Evolutionary conservation across 306 rosid genomes (phyloP).

Genomic region (Sphenostylis stenocarpa): DNA sequence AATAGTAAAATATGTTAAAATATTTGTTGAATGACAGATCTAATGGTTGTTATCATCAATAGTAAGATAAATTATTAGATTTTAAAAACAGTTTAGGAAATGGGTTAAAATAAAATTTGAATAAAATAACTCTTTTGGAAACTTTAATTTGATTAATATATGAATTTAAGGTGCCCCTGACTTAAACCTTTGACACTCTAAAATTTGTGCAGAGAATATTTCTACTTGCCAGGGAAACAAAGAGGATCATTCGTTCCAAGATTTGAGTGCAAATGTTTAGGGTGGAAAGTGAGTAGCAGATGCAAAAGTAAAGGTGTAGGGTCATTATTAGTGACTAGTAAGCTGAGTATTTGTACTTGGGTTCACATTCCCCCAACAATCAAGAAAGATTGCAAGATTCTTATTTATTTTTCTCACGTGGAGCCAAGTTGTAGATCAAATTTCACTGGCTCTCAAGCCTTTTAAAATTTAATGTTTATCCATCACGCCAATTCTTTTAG

Average conservation of each 20-base stretch:
- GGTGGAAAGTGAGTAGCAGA: constrained; percentile 42
- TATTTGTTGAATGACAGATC: no score
- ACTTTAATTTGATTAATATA: no score
- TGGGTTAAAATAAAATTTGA: no score
- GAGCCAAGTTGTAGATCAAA: background rate
- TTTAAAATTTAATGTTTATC: background rate
- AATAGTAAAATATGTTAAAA: no score
- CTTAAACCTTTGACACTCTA: constrained; percentile 3
- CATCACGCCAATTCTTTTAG: background rate
- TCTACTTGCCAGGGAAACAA: constrained; percentile 24
- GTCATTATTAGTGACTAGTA: constrained; percentile 2
- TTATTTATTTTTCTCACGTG: constrained; percentile 21
- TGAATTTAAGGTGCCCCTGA: no score
- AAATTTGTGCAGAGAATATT: constrained; percentile 30
- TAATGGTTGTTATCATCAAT: no score
- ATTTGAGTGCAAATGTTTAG: constrained; percentile 33
- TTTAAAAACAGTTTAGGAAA: no score
- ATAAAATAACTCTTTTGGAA: no score
- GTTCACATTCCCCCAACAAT: constrained; percentile 34
- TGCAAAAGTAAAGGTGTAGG: constrained; percentile 25
- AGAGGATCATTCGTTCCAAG: constrained; percentile 40
- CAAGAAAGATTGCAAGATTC: constrained; percentile 35
- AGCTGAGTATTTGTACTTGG: constrained; percentile 27
- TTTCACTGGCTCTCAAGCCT: background rate
- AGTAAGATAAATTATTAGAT: no score